Conservation (phyloP, 176 grass and related monocot species). For the Raddia guianensis region DNA sequence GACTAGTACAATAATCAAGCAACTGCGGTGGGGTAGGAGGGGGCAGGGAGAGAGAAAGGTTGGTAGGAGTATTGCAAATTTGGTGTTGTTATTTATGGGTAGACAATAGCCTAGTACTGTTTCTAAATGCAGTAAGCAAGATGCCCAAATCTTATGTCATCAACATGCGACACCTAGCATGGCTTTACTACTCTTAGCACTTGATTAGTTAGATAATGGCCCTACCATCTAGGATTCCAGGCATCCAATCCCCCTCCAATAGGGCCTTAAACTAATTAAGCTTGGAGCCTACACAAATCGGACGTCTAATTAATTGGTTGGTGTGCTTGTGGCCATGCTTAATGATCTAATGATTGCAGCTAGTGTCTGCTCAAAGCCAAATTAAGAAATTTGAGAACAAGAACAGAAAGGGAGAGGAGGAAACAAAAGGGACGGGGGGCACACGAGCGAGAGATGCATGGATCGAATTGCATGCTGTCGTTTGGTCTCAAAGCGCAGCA, state of each 20-base stretch:
- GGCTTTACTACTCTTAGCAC: neutral
- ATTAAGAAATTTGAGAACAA: neutral
- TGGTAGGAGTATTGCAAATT: neutral
- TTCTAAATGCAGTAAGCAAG: slow-evolving; percentile 16
- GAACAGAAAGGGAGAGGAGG: neutral
- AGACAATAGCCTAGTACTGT: neutral
- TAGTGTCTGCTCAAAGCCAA: neutral
- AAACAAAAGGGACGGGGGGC: neutral
- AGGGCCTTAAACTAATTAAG: slow-evolving; percentile 39
- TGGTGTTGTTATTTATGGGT: neutral
- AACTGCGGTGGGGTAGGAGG: neutral
- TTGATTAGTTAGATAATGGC: neutral
- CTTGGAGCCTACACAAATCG: neutral
- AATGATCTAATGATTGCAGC: slow-evolving; percentile 16
- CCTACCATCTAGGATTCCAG: neutral
- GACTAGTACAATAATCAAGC: neutral
- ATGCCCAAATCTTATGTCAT: slow-evolving; percentile 8
- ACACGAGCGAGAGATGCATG: neutral
- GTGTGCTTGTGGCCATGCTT: neutral
- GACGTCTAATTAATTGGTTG: neutral
- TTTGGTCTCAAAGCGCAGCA: neutral
- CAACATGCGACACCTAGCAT: neutral
- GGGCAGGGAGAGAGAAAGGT: neutral
- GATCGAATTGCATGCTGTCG: neutral
- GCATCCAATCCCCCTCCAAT: neutral